Percentiles rank a stretch among this genome's conserved stretches.
phyloP scores from a whole-genome alignment of 345 rosid genomes.

The Sapria himalayana region DNA sequence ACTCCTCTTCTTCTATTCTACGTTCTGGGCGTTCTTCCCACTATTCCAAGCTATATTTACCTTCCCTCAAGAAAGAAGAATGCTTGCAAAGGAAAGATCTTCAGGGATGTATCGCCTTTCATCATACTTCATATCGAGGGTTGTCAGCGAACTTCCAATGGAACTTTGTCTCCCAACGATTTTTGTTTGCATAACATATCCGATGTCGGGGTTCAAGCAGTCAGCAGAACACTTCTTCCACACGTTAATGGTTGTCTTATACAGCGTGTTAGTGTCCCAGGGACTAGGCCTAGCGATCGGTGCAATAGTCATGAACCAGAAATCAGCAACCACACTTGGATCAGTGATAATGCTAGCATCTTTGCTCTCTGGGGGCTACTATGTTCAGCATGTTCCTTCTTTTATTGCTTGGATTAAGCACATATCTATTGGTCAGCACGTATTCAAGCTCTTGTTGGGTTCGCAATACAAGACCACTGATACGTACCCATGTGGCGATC shows the following conservation, averaged over 20 bases:
- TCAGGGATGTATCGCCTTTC: constrained; percentile 73
- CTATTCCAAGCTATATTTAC: constrained; percentile 57
- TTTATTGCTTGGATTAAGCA: constrained; percentile 30
- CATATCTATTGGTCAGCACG: constrained; percentile 18
- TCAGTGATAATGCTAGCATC: constrained; percentile 20
- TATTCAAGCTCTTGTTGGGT: constrained; percentile 23
- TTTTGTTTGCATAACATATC: constrained; percentile 35
- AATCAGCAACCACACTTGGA: constrained; percentile 18
- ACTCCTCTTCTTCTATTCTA: constrained; percentile 39
- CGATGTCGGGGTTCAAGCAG: constrained; percentile 52
- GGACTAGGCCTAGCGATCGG: constrained; percentile 41
- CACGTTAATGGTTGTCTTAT: constrained; percentile 22
- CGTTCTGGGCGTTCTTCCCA: constrained; percentile 57
- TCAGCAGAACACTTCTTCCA: constrained; percentile 16
- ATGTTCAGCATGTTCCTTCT: constrained; percentile 26
- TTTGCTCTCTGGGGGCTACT: constrained; percentile 26
- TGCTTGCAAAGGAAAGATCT: constrained; percentile 77
- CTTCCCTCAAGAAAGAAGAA: constrained; percentile 54
- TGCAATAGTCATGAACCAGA: constrained; percentile 27
- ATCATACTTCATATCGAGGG: constrained; percentile 54
- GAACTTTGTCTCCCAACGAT: constrained; percentile 44
- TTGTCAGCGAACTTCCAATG: constrained; percentile 47
- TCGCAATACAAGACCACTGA: constrained; percentile 21
- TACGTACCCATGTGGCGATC: constrained; percentile 12
- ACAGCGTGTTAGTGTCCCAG: constrained; percentile 23